phyloP scores from a whole-genome alignment of 140 eudicot species.

The Oenanthe javanica region DNA sequence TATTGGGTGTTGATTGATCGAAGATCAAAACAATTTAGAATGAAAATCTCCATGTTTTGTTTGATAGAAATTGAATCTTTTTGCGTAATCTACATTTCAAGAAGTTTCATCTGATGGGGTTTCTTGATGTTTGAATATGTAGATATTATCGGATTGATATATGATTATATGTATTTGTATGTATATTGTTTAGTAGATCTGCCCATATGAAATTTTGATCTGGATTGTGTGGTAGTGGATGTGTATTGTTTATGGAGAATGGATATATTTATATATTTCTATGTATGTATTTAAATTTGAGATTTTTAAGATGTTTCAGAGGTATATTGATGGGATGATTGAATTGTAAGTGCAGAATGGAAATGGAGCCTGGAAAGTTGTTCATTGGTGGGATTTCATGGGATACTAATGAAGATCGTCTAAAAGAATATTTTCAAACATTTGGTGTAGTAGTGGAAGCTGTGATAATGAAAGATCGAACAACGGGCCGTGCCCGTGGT shows the following conservation, averaged over 20 bases:
- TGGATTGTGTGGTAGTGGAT: neutral
- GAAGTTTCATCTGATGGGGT: conserved; percentile 5
- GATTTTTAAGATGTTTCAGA: neutral
- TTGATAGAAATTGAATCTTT: conserved; percentile 13
- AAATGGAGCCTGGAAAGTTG: conserved; percentile 86
- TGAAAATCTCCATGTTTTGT: conserved; percentile 13
- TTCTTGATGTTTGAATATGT: conserved; percentile 9
- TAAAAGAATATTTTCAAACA: conserved; percentile 63
- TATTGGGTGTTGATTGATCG: conserved; percentile 17
- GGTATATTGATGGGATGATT: conserved; percentile 11
- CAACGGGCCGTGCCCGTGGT: conserved; percentile 96
- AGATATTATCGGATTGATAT: neutral
- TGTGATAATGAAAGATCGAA: conserved; percentile 89
- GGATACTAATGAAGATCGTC: conserved; percentile 80
- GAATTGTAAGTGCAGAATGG: conserved; percentile 41
- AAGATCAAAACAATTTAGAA: conserved; percentile 11
- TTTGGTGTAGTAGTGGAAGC: conserved; percentile 88
- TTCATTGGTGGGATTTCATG: conserved; percentile 95
- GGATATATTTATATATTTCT: neutral
- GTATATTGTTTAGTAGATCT: conserved; percentile 21
- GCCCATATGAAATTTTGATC: conserved; percentile 1
- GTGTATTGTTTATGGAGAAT: neutral
- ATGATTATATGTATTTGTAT: neutral
- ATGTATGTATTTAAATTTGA: neutral
- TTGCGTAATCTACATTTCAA: conserved; percentile 28